phyloP scores from a whole-genome alignment of 2,329 filamentous ascomycete genomes.

The Colletotrichum melonis region DNA sequence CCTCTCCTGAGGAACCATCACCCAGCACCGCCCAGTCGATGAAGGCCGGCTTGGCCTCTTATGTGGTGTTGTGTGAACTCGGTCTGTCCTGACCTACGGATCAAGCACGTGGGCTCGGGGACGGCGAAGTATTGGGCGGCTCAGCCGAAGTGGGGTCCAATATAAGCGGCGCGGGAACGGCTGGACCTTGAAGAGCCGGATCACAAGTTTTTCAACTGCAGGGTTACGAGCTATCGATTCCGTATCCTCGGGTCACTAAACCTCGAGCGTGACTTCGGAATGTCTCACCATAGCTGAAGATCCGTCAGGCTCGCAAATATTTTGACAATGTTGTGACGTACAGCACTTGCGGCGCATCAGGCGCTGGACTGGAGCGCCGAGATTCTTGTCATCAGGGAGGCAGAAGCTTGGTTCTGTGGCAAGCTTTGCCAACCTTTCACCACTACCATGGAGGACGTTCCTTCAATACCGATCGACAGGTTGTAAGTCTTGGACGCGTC shows the following conservation, averaged over 20 bases:
- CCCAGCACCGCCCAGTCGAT: conserved; percentile 15
- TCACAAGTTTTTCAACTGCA: neutral
- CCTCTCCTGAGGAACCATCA: neutral
- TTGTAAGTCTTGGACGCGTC: conserved; percentile 26
- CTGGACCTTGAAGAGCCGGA: neutral
- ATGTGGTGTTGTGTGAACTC: neutral
- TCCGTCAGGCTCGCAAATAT: conserved; percentile 17
- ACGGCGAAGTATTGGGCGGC: conserved; percentile 10
- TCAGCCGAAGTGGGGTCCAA: conserved; percentile 15
- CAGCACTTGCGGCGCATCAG: neutral
- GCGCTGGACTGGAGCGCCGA: conserved; percentile 5
- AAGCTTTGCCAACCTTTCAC: conserved; percentile 14
- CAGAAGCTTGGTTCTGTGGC: conserved; percentile 6
- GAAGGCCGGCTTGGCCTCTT: conserved; percentile 2
- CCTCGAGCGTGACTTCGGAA: neutral
- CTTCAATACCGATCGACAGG: conserved; percentile 3
- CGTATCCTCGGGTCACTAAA: conserved; percentile 5
- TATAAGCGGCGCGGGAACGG: conserved; percentile 10
- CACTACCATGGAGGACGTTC: conserved; percentile 5
- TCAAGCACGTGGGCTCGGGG: conserved; percentile 29
- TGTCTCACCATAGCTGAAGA: neutral
- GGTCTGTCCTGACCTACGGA: conserved; percentile 28
- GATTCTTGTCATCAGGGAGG: conserved; percentile 15
- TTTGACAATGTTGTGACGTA: conserved; percentile 1
- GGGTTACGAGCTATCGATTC: neutral